These are phyloP conservation scores for Powellomyces hirtus DNA, from an alignment of 192 early-diverging fungal genomes.

Conservation along the genomic window DNA sequence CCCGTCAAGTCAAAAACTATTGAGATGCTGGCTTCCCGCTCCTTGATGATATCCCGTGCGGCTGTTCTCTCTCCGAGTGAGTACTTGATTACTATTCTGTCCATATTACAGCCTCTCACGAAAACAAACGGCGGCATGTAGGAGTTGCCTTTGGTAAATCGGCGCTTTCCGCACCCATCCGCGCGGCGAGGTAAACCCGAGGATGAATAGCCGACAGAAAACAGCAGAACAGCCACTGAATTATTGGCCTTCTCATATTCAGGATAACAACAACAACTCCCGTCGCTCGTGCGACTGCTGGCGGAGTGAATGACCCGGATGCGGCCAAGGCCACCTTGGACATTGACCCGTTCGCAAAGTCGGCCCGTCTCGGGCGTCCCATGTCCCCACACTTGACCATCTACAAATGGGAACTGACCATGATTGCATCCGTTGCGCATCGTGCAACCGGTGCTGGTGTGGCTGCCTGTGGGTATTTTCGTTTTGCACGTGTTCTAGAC, in stretches of 20 bases:
- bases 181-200: background rate
- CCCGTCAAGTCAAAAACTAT: too few species aligned
- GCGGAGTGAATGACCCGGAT: slow-evolving; percentile 23
- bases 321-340: slow-evolving; percentile 45
- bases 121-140: too few species aligned
- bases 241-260: background rate
- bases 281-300: background rate
- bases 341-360: slow-evolving; percentile 43
- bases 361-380: slow-evolving; percentile 61
- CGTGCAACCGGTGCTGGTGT: slow-evolving; percentile 76
- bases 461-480: background rate
- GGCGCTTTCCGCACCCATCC: background rate
- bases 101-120: too few species aligned
- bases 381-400: slow-evolving; percentile 81
- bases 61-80: background rate
- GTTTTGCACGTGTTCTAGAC: slow-evolving; percentile 5
- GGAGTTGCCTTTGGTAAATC: background rate
- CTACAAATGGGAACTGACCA: slow-evolving; percentile 89
- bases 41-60: background rate
- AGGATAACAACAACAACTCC: background rate
- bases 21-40: too few species aligned
- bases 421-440: slow-evolving; percentile 69
- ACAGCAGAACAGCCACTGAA: background rate
- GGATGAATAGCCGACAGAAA: background rate
- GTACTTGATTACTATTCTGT: background rate